These are phyloP conservation scores for Limtongia smithiae DNA, from an alignment of 805 yeast species.

Conservation along the genomic window DNA sequence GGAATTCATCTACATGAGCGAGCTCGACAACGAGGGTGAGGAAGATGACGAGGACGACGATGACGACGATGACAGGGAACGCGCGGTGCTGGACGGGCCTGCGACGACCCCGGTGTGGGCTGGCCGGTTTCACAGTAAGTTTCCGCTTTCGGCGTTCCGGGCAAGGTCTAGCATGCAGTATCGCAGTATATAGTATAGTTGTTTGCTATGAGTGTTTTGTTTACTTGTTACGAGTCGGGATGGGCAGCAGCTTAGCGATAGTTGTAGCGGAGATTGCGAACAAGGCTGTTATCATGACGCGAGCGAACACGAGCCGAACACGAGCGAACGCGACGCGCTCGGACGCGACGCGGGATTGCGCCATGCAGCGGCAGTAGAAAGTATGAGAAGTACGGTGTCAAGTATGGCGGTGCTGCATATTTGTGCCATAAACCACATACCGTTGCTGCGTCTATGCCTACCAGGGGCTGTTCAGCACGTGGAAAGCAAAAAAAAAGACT, in stretches of 20 bases:
- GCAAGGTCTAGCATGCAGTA: slow-evolving; percentile 54
- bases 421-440: background rate
- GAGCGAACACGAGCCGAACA: too few species aligned
- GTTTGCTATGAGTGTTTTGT: background rate
- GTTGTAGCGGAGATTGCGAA: too few species aligned
- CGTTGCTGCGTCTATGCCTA: background rate
- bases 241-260: too few species aligned
- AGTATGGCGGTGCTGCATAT: too few species aligned
- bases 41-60: slow-evolving; percentile 40
- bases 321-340: background rate
- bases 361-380: slow-evolving; percentile 2
- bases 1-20: slow-evolving; percentile 84
- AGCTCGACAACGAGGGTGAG: slow-evolving; percentile 69
- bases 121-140: slow-evolving; percentile 44
- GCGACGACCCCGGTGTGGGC: slow-evolving; percentile 39
- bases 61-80: slow-evolving; percentile 22
- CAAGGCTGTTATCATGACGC: too few species aligned
- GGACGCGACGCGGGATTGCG: background rate
- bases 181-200: slow-evolving; percentile 14
- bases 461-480: too few species aligned
- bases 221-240: background rate
- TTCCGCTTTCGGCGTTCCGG: slow-evolving; percentile 88
- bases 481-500: too few species aligned
- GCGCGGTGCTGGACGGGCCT: slow-evolving; percentile 19
- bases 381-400: background rate